A percentile compares a stretch with the other conserved stretches of the same genome.
phyloP scores from a whole-genome alignment of 1,139 yeast species.

The Geotrichum macrosporum region DNA sequence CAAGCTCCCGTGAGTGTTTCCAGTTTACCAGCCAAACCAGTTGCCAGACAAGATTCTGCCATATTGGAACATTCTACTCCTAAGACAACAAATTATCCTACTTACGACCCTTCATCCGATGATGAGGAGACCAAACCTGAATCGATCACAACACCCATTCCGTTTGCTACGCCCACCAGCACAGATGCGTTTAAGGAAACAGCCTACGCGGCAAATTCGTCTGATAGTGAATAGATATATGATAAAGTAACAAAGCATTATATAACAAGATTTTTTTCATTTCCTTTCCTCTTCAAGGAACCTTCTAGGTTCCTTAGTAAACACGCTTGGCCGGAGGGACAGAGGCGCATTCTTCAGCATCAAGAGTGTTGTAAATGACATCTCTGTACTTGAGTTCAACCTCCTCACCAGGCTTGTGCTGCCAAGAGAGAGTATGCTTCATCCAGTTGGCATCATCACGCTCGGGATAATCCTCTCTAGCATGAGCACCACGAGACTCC shows the following conservation, averaged over 20 bases:
- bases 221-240: slow-evolving; percentile 10
- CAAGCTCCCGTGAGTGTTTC: too few relatives aligned
- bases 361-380: slow-evolving; percentile 79
- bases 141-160: background rate
- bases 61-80: background rate
- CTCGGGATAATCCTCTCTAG: slow-evolving; percentile 94
- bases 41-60: too few relatives aligned
- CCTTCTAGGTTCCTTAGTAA: slow-evolving; percentile 51
- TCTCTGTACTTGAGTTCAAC: slow-evolving; percentile 80
- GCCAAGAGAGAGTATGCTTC: slow-evolving; percentile 97
- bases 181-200: background rate
- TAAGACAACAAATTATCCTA: background rate
- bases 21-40: slow-evolving; percentile 2
- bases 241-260: slow-evolving; percentile 2
- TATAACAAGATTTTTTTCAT: slow-evolving; percentile 8
- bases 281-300: background rate
- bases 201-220: slow-evolving; percentile 2
- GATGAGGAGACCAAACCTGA: background rate
- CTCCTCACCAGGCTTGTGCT: slow-evolving; percentile 62
- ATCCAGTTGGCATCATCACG: slow-evolving; percentile 97
- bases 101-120: slow-evolving; percentile 1
- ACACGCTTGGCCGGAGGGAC: slow-evolving; percentile 98
- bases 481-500: slow-evolving; percentile 99
- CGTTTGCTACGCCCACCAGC: background rate
- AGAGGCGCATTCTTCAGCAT: slow-evolving; percentile 86